Base-by-base conservation (phyloP, 2,329 filamentous ascomycete species). In the Claviceps humidiphila region DNA sequence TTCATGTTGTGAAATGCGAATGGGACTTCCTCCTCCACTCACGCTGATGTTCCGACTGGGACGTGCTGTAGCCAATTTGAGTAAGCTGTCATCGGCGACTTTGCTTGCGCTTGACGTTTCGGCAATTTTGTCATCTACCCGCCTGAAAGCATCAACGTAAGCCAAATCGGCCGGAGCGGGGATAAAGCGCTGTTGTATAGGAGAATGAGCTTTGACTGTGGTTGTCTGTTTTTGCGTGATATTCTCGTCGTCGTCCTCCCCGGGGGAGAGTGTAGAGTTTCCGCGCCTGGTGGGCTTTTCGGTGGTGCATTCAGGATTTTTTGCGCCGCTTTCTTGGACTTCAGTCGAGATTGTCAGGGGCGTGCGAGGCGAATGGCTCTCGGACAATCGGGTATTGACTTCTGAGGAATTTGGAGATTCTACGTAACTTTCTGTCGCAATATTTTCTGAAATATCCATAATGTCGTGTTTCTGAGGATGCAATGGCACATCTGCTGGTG, bases 11-110 rank as follows among this genome's bases (percentile, higher is more conserved):
- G 39, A 46, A 13, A 44, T 8, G n/a, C 38, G 47, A 26, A 54
- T 49, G 26, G 52, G 52, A 30, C 52, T 54, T 43, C 52, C 52
- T n/a, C 34, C 24, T 7, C 47, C 41, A 20, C 52, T 51, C 14
- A 54, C 45, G 40, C 46, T 51, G 49, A 54, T 47, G 17, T 43
- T 39, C 34, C 47, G 43, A 37, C 8, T 26, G 17, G n/a, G 17
- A 16, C 47, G 37, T 37, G 5, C 11, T 22, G 30, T 3, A 43
- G 48, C 22, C 17, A 14, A 4, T n/a, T 43, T 13, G 14, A 40
- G 26, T 20, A 24, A 13, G 14, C 20, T 17, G 14, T 7, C 42
- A n/a, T 7, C 24, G n/a, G 24, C 5, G 13, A 13, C n/a, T 22
- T 42, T 50, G 26, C 17, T 22, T 44, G 39, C 17, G 48, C 26